phyloP scores from a whole-genome alignment of 805 yeast species.

The Yamadazyma sp. region DNA sequence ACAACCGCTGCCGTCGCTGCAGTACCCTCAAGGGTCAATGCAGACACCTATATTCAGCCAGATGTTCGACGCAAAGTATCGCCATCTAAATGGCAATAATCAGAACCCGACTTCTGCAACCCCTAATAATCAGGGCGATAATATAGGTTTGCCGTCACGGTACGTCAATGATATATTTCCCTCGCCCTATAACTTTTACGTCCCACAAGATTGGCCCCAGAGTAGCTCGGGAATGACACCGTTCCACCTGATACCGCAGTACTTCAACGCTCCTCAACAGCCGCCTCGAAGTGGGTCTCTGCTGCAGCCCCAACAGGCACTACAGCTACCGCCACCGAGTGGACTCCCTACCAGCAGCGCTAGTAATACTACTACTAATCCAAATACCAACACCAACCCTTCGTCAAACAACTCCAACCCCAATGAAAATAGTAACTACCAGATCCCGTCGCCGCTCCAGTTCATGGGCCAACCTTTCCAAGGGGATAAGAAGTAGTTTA shows the following conservation, averaged over 20 bases:
- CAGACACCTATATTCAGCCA: conserved; percentile 39
- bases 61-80: conserved; percentile 20
- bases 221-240: conserved; percentile 39
- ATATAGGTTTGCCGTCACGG: conserved; percentile 58
- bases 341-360: conserved; percentile 1
- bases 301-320: conserved; percentile 1
- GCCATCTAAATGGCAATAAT: conserved; percentile 5
- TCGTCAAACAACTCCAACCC: conserved; percentile 1
- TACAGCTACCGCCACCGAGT: conserved; percentile 7
- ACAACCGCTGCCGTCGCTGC: conserved; percentile 22
- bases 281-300: background rate
- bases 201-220: conserved; percentile 47
- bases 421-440: conserved; percentile 5
- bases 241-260: conserved; percentile 34
- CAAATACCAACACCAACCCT: background rate
- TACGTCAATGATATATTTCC: conserved; percentile 74
- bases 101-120: conserved; percentile 6
- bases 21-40: conserved; percentile 23
- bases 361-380: background rate
- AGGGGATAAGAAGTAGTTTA: conserved; percentile 9
- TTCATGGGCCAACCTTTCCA: conserved; percentile 34
- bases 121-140: conserved; percentile 2
- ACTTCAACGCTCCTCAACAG: conserved; percentile 19
- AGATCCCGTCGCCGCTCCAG: conserved; percentile 23
- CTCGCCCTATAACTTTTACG: conserved; percentile 76